Conservation (phyloP, 1,139 yeast genomes). For the Geotrichum carabidarum region DNA sequence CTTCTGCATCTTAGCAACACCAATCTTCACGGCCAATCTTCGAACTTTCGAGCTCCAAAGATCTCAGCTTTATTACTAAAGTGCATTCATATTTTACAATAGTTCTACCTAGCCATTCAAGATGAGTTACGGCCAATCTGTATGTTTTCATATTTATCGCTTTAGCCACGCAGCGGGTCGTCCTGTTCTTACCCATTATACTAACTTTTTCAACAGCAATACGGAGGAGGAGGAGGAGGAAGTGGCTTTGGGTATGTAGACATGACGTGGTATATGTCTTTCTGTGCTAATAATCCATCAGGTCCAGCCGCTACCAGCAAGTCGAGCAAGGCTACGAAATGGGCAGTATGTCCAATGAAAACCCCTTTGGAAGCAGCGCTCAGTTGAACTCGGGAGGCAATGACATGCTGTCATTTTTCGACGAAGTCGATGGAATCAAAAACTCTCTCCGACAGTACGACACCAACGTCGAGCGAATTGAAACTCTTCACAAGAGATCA, state of each 20-base stretch:
- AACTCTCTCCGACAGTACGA: conserved; percentile 75
- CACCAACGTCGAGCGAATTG: conserved; percentile 68
- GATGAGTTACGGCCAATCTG: neutral
- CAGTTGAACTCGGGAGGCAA: neutral
- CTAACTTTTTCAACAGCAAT: neutral
- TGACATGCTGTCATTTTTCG: conserved; percentile 74
- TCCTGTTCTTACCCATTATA: neutral
- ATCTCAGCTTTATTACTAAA: too few relatives aligned
- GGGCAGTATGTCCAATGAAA: neutral
- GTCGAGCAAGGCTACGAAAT: conserved; percentile 12
- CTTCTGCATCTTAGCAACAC: too few relatives aligned
- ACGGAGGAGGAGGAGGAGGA: neutral
- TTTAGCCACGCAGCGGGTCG: neutral
- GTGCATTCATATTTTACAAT: too few relatives aligned
- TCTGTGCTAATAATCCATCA: neutral
- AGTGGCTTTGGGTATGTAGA: conserved; percentile 2
- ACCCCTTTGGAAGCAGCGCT: conserved; percentile 5
- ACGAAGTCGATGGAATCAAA: conserved; percentile 76
- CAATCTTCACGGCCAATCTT: too few relatives aligned
- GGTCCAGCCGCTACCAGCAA: conserved; percentile 1
- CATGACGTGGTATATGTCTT: neutral
- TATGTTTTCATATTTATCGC: neutral
- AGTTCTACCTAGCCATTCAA: too few relatives aligned
- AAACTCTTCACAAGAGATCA: conserved; percentile 73
- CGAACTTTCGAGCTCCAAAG: too few relatives aligned